A percentile compares a stretch with the other conserved stretches of the same genome.
These are phyloP conservation scores for Aureobasidium pullulans DNA, from an alignment of 2,329 filamentous ascomycete species.

Conservation along the genomic window DNA sequence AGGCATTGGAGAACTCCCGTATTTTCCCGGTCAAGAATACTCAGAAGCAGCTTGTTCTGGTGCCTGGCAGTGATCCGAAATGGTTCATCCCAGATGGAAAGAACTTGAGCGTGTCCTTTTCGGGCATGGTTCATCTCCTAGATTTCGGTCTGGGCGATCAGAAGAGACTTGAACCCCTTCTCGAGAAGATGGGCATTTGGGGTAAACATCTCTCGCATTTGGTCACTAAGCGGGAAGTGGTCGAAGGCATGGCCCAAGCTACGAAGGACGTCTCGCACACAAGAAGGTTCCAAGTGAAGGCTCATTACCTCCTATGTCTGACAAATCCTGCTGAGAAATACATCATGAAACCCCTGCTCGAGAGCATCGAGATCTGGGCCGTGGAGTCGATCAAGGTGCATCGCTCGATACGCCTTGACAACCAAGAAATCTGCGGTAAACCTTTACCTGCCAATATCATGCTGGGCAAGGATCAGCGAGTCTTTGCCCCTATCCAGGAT, in stretches of 20 bases:
- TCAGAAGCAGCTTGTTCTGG: neutral
- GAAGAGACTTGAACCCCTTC: neutral
- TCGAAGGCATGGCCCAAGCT: neutral
- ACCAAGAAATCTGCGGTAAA: neutral
- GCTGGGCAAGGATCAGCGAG: neutral
- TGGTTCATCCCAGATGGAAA: conserved; percentile 7
- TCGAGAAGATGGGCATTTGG: neutral
- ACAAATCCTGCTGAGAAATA: neutral
- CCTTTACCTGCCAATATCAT: neutral
- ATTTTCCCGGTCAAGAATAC: neutral
- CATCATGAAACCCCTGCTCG: neutral
- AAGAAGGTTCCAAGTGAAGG: neutral
- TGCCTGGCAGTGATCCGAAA: neutral
- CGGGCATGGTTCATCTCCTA: neutral
- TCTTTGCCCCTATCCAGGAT: neutral
- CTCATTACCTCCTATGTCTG: neutral
- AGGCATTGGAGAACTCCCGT: neutral
- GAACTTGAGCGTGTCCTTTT: neutral
- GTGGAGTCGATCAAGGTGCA: neutral
- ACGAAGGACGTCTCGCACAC: neutral
- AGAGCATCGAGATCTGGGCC: neutral
- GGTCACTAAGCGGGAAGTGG: neutral
- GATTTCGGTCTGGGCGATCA: neutral
- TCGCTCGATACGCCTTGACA: neutral
- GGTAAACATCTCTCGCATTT: neutral